These are phyloP conservation scores for Leishmania arabica DNA, from an alignment of 208 protist species.

Conservation along the genomic window DNA sequence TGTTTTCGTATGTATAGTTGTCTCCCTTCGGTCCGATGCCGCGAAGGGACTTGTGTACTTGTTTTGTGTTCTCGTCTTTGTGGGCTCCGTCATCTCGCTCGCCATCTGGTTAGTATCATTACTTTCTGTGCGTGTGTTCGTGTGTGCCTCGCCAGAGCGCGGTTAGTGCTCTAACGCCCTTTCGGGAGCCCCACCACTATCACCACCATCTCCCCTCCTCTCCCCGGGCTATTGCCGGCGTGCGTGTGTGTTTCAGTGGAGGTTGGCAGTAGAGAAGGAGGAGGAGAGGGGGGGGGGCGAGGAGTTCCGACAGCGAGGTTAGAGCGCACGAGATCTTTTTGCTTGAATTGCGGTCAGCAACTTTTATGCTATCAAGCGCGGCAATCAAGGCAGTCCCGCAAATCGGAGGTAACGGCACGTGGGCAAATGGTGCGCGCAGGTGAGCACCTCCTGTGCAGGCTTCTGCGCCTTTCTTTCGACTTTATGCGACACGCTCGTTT, in stretches of 20 bases:
- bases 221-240: too few species aligned
- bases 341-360: background rate
- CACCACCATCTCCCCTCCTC: background rate
- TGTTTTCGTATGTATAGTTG: background rate
- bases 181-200: background rate
- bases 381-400: background rate
- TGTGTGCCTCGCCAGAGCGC: background rate
- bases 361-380: background rate
- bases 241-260: background rate
- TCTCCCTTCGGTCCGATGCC: background rate
- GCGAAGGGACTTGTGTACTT: background rate
- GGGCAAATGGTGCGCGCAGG: background rate
- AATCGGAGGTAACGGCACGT: background rate
- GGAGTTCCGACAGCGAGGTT: background rate
- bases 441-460: conserved; percentile 8
- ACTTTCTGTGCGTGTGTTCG: background rate
- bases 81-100: background rate
- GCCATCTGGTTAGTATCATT: background rate
- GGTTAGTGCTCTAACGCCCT: background rate
- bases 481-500: background rate
- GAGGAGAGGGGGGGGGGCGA: background rate
- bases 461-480: background rate
- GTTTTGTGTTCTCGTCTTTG: background rate
- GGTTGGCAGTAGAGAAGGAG: background rate
- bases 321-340: background rate